Base-by-base conservation (phyloP, 257 asterid genomes). In the Lithospermum erythrorhizon region DNA sequence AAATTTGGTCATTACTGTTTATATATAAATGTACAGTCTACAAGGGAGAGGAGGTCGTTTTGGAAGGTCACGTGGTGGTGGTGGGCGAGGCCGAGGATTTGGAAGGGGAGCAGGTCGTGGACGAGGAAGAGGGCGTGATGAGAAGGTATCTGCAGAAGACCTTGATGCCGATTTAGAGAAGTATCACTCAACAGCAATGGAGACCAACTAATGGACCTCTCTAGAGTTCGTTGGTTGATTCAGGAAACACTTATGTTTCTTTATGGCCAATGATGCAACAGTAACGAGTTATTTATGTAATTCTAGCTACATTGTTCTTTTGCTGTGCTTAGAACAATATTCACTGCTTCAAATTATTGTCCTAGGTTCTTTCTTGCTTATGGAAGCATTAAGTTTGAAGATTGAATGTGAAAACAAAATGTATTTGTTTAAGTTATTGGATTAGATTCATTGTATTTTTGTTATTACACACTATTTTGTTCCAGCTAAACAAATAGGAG, bases 101-200 rank as follows among this genome's bases (percentile, higher is more conserved):
- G 70, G 78, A 24, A 69, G 78, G 57, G 72, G 67, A 6, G 48
- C 57, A 57, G 81, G 80, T 53, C 80, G 77, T 21, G 83, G 81
- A 37, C 73, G 72, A 59, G 84, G 84, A 53, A 70, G 88, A 65
- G 81, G 74, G 29, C 84, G 65, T 54, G 76, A 62, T 64, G 87
- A 75, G 70, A 81, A 77, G 59, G 41, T 81, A 77, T 85, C 90
- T 53, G 87, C 88, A 17, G 86, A 85, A 57, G 90, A 76, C 70
- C 78, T 85, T 60, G 94, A 83, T 75, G 84, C 90, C 68, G 90
- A 85, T 53, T 66, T 85, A 72, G 89, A 81, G 57, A 83, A 72
- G 64, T 85, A 85, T 71, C 90, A 74, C 57, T 72, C 80, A 41
- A 79, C 64, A 66, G 78, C 95, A 47, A 85, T 79, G 84, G 70